Evolutionary conservation across 2,329 filamentous ascomycete genomes (phyloP), one percentile per base, ranked within the genome.

Genomic region (Colletotrichum truncatum): DNA sequence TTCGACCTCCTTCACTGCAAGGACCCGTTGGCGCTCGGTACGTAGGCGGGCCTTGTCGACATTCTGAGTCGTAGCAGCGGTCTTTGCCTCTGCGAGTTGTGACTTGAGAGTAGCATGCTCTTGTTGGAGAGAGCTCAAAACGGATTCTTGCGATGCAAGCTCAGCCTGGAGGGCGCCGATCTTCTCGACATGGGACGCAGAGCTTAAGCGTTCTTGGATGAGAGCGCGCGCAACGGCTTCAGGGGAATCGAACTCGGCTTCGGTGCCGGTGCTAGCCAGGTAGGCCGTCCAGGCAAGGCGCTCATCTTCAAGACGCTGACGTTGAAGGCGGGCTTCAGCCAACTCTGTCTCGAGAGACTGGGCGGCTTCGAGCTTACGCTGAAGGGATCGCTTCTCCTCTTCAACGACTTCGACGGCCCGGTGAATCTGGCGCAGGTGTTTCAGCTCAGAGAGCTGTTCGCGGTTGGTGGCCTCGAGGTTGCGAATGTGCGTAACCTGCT

Each of bases 331-430:
- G 18, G 91, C 87, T 74, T 97, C 95, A 9, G 88, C 85, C 11
- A 98, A 83, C 73, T 98, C 92, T 26, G 87, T 84, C 72, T 96
- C 89, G 9, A 97, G 73, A 11, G 87, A 84, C 62, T 93, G 89
- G 77, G 95, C 91, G 36, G 91, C 83, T 66, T 93, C 89, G 1
- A 99, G 76, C 73, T 89, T 93, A 30, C 90, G 89, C 76, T 96
- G 91, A 21, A 99, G 80, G 0, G 89, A 88, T 67, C 93, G 86
- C 82, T 98, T 98, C 81, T 99, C 94, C 76, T 99, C 96, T 75
- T 99, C 94, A 0, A 98, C 92, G 2, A 99, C 87, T 73, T 97
- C 93, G 2, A 97, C 90, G n/a, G 92, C 93, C 78, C 93, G 95
- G 75, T 94, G 90, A 4, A 91, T 81, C 70, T 94, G 92, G 12